A percentile compares a stretch with the other conserved stretches of the same genome.
Evolutionary conservation across 2,329 filamentous ascomycete species (phyloP).

Genomic region (Aschersonia sp.): DNA sequence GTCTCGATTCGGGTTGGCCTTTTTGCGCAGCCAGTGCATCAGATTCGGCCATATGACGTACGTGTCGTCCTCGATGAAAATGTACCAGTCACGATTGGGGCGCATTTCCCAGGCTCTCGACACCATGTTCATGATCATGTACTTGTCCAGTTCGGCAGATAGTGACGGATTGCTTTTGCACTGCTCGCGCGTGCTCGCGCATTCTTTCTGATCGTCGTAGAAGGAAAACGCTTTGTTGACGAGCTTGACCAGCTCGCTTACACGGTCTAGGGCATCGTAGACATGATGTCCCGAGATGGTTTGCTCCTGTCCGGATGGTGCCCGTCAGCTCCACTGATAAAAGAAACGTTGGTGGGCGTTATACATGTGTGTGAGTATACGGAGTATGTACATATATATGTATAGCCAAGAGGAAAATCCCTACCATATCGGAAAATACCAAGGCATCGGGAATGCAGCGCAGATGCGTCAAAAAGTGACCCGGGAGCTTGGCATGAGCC

Average conservation of each 20-base stretch:
- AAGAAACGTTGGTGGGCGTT: too few species aligned
- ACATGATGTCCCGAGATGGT: slow-evolving; percentile 30
- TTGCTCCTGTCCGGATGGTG: slow-evolving; percentile 22
- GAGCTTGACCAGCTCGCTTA: slow-evolving; percentile 21
- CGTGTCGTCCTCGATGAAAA: slow-evolving; percentile 45
- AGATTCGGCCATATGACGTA: slow-evolving; percentile 42
- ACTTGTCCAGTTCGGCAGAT: slow-evolving; percentile 44
- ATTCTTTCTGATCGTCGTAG: slow-evolving; percentile 29
- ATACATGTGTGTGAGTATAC: too few species aligned
- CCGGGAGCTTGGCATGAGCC: slow-evolving; percentile 36
- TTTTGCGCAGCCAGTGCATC: slow-evolving; percentile 30
- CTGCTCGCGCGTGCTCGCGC: slow-evolving; percentile 30
- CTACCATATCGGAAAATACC: slow-evolving; percentile 39
- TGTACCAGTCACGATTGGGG: slow-evolving; percentile 40
- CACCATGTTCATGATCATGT: slow-evolving; percentile 46
- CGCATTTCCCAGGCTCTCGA: slow-evolving; percentile 39
- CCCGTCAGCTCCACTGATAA: too few species aligned
- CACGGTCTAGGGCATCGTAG: slow-evolving; percentile 25
- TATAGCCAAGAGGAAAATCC: neutral
- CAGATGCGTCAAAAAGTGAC: slow-evolving; percentile 38
- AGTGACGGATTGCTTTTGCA: slow-evolving; percentile 19
- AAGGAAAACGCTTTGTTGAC: slow-evolving; percentile 29
- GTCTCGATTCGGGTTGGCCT: slow-evolving; percentile 25
- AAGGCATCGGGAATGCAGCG: slow-evolving; percentile 39
- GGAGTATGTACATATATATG: too few species aligned